Evolutionary conservation across 805 yeast genomes (phyloP).

Genomic region (Candida nitratophila): DNA sequence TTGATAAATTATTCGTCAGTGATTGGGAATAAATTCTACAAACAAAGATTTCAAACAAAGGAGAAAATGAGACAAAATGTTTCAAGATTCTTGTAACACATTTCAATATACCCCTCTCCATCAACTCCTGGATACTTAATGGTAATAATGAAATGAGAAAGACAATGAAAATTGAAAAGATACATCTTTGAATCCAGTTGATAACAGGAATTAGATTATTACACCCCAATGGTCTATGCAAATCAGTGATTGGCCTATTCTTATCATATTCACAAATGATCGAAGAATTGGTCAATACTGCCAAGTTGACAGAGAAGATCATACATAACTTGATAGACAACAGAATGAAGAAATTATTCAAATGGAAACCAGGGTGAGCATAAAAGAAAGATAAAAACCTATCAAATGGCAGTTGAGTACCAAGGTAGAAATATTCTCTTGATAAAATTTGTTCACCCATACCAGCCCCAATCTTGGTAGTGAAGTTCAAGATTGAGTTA

Average conservation of each 20-base stretch:
- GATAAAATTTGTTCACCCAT: conserved; percentile 88
- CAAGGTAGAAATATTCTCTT: conserved; percentile 72
- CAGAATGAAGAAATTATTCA: conserved; percentile 69
- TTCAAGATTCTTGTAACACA: conserved; percentile 56
- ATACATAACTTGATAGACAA: conserved; percentile 60
- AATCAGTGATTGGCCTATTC: conserved; percentile 53
- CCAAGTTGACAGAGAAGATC: conserved; percentile 51
- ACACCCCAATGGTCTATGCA: conserved; percentile 63
- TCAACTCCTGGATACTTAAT: conserved; percentile 66
- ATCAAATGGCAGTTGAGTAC: conserved; percentile 71
- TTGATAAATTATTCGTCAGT: conserved; percentile 55
- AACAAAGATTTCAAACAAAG: conserved; percentile 73
- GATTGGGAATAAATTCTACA: conserved; percentile 73
- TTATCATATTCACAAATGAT: conserved; percentile 55
- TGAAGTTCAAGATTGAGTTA: conserved; percentile 74
- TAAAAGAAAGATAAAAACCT: conserved; percentile 74
- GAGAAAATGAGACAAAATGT: conserved; percentile 66
- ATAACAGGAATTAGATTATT: conserved; percentile 62
- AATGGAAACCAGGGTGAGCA: conserved; percentile 83
- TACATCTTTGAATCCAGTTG: conserved; percentile 68
- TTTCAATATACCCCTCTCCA: conserved; percentile 69
- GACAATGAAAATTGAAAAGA: conserved; percentile 66
- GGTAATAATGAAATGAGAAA: conserved; percentile 73
- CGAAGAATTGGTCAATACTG: conserved; percentile 56
- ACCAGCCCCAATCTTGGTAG: conserved; percentile 83